A percentile compares a stretch with the other conserved stretches of the same genome.
Conservation (phyloP, 345 rosid genomes). For the Eucalyptus globulus region DNA sequence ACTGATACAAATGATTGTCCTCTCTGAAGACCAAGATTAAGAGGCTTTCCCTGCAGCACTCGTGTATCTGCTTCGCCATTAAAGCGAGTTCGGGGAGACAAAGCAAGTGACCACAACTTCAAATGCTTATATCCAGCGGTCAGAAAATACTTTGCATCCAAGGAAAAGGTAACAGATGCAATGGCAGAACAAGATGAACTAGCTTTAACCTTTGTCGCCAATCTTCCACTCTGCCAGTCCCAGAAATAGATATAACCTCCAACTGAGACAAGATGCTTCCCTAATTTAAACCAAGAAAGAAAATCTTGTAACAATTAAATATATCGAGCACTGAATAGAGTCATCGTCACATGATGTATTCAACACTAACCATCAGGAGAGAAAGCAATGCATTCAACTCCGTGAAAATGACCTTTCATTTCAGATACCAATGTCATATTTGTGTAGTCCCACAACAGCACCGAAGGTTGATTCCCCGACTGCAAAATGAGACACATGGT, state of each 20-base stretch:
- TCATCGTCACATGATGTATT: background rate
- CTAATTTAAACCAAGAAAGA: conserved; percentile 5
- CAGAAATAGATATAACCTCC: conserved; percentile 80
- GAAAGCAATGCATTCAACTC: conserved; percentile 71
- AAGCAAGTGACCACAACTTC: conserved; percentile 58
- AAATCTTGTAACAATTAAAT: background rate
- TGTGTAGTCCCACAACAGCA: conserved; percentile 58
- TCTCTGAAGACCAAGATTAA: conserved; percentile 45
- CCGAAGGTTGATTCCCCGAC: conserved; percentile 71
- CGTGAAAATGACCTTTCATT: conserved; percentile 64
- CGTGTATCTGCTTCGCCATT: conserved; percentile 20
- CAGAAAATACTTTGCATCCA: conserved; percentile 45
- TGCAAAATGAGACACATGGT: conserved; percentile 20
- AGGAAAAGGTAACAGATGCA: conserved; percentile 57
- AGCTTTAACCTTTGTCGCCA: conserved; percentile 65
- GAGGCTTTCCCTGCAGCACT: conserved; percentile 40
- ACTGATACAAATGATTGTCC: conserved; percentile 60
- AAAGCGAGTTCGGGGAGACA: conserved; percentile 38
- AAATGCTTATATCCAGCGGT: conserved; percentile 80
- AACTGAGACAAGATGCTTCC: conserved; percentile 63
- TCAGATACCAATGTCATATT: conserved; percentile 42
- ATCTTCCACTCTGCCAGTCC: conserved; percentile 54
- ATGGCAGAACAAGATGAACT: conserved; percentile 45
- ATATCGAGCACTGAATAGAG: background rate
- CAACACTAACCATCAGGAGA: conserved; percentile 61